Percentiles rank a stretch among this genome's conserved stretches.
These are phyloP conservation scores for Pezicula neosporulosa DNA, from an alignment of 2,329 filamentous ascomycete species.

Conservation along the genomic window DNA sequence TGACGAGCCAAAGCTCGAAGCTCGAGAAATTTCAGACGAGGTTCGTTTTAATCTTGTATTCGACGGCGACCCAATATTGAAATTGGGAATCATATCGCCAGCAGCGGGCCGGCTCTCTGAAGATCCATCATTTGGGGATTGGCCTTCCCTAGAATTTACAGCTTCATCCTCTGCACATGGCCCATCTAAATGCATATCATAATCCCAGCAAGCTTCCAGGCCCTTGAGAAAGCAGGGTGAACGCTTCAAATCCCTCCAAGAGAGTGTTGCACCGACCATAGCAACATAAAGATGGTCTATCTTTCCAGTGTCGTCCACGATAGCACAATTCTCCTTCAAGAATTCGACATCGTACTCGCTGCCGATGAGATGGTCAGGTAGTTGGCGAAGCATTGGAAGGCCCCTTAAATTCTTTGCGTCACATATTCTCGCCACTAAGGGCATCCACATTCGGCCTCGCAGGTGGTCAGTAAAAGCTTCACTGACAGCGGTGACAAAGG, in stretches of 20 bases:
- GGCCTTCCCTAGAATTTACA: conserved; percentile 4
- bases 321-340: conserved; percentile 50
- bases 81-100: conserved; percentile 35
- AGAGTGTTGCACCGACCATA: conserved; percentile 50
- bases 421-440: conserved; percentile 55
- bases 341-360: conserved; percentile 47
- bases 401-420: conserved; percentile 51
- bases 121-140: background rate
- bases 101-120: conserved; percentile 34
- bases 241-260: conserved; percentile 45
- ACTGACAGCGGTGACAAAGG: conserved; percentile 46
- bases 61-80: conserved; percentile 19
- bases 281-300: conserved; percentile 59
- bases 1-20: conserved; percentile 40
- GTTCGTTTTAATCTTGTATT: conserved; percentile 42
- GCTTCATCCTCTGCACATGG: conserved; percentile 21
- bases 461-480: conserved; percentile 48
- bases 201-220: conserved; percentile 51
- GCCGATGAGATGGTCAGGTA: conserved; percentile 41
- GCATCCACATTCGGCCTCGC: conserved; percentile 49
- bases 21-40: conserved; percentile 49
- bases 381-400: conserved; percentile 55
- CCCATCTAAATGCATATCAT: conserved; percentile 47
- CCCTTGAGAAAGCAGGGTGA: conserved; percentile 47
- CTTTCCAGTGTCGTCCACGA: conserved; percentile 49